Base-by-base conservation (phyloP, 1,284 basidiomycete species). In the Boletus mariae region DNA sequence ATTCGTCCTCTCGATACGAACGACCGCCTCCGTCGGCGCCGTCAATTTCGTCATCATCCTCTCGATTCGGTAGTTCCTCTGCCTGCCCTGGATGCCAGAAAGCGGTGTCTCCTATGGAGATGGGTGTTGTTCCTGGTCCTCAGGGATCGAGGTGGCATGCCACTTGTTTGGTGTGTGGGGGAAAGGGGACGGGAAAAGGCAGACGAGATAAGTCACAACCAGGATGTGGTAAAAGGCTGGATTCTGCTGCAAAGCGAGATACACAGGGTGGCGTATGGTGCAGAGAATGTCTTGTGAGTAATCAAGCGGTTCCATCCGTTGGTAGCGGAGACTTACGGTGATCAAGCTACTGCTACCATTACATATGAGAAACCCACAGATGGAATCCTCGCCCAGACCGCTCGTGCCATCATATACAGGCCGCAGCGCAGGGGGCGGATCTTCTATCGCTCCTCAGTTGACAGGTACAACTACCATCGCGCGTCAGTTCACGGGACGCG, bases 61-160 rank as follows among this genome's bases (percentile, higher is more conserved):
- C 83, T 50, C 83, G 85, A 4, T 90, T 88, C 60, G 87, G 89
- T 25, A 78, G 80, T 53, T 77, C 80, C 11, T 71, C 75, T 25
- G 59, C 75, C 29, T 92, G 90, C 62, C 87, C 87, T 15, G 87
- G 86, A 35, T 92, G 90, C 67, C 75, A 73, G 54, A 82, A 80
- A 61, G 66, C 79, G 2, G 89, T 92, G 10, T 88, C 85, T 25
- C 80, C 80, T 2, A 91, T 92, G 88, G 89, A 92, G 63, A 75
- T 80, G 55, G 90, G 90, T 6, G 87, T 91, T 23, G 85, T 92
- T 31, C 83, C 87, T 23, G 90, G 90, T 7, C 90, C 90, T 12
- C 84, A 87, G 58, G 85, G 85, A 29, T 84, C 83, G 17, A 77
- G 80, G 55, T 92, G 90, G 90, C 90, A 92, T 68, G 75, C 78